Percentiles rank a stretch among this genome's conserved stretches.
phyloP scores from a whole-genome alignment of 345 rosid species.

The Noccaea caerulescens region DNA sequence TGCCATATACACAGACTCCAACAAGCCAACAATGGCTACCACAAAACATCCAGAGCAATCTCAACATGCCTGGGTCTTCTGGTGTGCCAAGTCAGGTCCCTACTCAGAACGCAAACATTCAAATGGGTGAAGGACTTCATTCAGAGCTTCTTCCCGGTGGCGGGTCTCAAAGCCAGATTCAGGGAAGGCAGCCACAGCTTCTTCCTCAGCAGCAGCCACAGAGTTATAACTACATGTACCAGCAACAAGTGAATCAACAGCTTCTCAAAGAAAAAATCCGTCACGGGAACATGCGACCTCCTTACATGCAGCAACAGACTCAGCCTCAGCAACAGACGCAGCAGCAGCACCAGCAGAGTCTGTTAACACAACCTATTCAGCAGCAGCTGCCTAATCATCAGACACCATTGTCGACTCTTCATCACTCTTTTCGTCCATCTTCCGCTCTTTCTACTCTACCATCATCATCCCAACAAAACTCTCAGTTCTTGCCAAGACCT shows the following conservation, averaged over 20 bases:
- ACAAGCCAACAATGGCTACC: conserved; percentile 53
- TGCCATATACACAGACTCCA: conserved; percentile 57
- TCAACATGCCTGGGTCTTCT: conserved; percentile 56
- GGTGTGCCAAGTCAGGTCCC: conserved; percentile 53
- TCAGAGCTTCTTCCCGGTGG: conserved; percentile 51
- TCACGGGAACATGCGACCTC: conserved; percentile 55
- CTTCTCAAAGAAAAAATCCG: conserved; percentile 35
- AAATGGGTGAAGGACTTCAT: conserved; percentile 57
- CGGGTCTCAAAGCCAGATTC: conserved; percentile 59
- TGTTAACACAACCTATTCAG: conserved; percentile 51
- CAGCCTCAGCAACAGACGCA: conserved; percentile 36
- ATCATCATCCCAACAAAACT: conserved; percentile 47
- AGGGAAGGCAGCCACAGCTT: conserved; percentile 56
- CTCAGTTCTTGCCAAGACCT: conserved; percentile 58
- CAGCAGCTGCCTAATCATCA: conserved; percentile 64
- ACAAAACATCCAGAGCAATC: conserved; percentile 50
- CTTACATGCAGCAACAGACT: conserved; percentile 49
- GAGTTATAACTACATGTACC: conserved; percentile 42
- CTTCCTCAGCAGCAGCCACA: conserved; percentile 62
- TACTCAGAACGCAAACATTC: conserved; percentile 62
- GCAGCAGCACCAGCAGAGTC: conserved; percentile 54
- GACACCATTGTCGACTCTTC: conserved; percentile 57
- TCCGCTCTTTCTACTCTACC: conserved; percentile 34
- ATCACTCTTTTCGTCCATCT: conserved; percentile 58
- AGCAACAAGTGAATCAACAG: conserved; percentile 58